Evolutionary conservation across 129 eudicot species (phyloP).

Genomic region (Tagetes erecta): DNA sequence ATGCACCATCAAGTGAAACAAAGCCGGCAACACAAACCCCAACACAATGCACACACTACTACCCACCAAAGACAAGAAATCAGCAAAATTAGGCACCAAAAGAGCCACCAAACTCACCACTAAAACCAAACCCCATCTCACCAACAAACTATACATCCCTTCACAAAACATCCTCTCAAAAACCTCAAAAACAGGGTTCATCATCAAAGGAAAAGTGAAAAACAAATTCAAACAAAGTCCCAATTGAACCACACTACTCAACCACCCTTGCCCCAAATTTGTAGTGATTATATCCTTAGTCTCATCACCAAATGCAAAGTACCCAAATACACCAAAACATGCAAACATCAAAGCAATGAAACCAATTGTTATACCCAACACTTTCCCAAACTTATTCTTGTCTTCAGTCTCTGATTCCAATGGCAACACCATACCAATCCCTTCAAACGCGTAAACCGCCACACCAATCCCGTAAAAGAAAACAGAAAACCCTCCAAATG

Average conservation of each 20-base stretch:
- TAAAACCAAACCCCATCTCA: conserved; percentile 74
- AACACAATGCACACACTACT: conserved; percentile 81
- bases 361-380: conserved; percentile 50
- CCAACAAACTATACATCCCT: conserved; percentile 67
- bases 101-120: conserved; percentile 78
- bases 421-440: conserved; percentile 88
- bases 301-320: conserved; percentile 83
- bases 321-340: conserved; percentile 69
- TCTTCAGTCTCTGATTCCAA: conserved; percentile 70
- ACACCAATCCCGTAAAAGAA: conserved; percentile 83
- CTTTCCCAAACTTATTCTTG: conserved; percentile 59
- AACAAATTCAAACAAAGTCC: conserved; percentile 77
- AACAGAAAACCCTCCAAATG: conserved; percentile 58
- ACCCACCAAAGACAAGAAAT: conserved; percentile 91
- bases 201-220: conserved; percentile 83
- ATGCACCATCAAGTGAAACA: conserved; percentile 70
- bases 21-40: conserved; percentile 86
- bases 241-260: conserved; percentile 72
- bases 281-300: conserved; percentile 86
- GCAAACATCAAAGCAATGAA: conserved; percentile 70
- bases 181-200: conserved; percentile 93
- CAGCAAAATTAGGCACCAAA: conserved; percentile 88
- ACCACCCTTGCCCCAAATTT: conserved; percentile 69
- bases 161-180: conserved; percentile 77
- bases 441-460: conserved; percentile 85